These are phyloP conservation scores for Backusella tuberculispora DNA, from an alignment of 192 early-diverging fungal genomes.

Conservation along the genomic window DNA sequence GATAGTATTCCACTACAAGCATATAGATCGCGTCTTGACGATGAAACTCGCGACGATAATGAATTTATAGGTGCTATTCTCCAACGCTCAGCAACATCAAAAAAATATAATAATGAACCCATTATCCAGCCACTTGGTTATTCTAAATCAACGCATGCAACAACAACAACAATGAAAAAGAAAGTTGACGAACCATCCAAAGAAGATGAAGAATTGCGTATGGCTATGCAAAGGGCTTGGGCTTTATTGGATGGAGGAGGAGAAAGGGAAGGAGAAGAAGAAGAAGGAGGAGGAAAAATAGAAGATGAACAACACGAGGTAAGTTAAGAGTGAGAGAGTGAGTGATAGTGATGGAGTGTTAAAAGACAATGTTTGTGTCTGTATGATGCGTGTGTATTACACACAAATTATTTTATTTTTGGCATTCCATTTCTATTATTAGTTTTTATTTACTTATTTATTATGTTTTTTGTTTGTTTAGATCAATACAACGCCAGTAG, in stretches of 20 bases:
- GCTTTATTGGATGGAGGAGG: constrained; percentile 24
- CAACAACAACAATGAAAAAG: background rate
- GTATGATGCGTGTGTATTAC: background rate
- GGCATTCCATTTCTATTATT: background rate
- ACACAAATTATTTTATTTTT: background rate
- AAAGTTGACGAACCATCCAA: constrained; percentile 5
- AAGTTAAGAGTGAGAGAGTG: background rate
- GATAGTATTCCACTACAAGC: background rate
- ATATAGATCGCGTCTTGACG: background rate
- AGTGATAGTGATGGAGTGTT: too few species aligned
- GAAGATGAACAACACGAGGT: background rate
- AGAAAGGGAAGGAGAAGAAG: background rate
- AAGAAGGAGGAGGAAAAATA: background rate
- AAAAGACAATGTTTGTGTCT: too few species aligned
- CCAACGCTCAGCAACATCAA: constrained; percentile 3
- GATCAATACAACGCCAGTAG: background rate
- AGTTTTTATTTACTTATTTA: background rate
- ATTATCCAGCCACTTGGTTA: constrained; percentile 8
- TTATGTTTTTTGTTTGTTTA: background rate
- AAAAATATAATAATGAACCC: background rate
- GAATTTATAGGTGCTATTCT: constrained; percentile 15
- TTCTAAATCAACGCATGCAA: background rate
- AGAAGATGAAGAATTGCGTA: constrained; percentile 30
- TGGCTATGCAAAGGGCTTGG: constrained; percentile 30
- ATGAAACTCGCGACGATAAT: constrained; percentile 21